phyloP scores from a whole-genome alignment of 116 monocot genomes.

The Dioscorea cayenensis region DNA sequence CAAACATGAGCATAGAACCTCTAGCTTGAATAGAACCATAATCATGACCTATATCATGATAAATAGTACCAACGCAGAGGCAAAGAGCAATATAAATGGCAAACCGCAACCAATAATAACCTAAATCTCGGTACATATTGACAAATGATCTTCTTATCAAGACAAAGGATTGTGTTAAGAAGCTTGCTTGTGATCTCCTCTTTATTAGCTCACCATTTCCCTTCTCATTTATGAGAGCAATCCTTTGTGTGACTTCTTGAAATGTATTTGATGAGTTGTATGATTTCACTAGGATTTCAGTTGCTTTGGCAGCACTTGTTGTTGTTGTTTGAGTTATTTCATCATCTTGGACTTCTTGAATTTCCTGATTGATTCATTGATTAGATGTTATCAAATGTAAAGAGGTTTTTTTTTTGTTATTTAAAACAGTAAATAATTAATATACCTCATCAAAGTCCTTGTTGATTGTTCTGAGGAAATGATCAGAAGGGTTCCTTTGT shows the following conservation, averaged over 20 bases:
- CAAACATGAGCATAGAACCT: slow-evolving; percentile 57
- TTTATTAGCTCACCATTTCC: slow-evolving; percentile 20
- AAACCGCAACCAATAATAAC: slow-evolving; percentile 62
- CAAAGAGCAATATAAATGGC: slow-evolving; percentile 33
- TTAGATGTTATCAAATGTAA: neutral
- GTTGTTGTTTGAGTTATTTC: neutral
- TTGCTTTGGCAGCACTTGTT: slow-evolving; percentile 27
- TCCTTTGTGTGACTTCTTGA: slow-evolving; percentile 13
- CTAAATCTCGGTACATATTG: slow-evolving; percentile 69
- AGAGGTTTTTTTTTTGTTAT: neutral
- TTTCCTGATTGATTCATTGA: slow-evolving; percentile 10
- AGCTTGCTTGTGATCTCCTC: slow-evolving; percentile 40
- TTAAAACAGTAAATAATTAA: too few species aligned
- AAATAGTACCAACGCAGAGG: slow-evolving; percentile 36
- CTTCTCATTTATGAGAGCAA: slow-evolving; percentile 6
- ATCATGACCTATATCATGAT: slow-evolving; percentile 30
- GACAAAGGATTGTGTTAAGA: slow-evolving; percentile 37
- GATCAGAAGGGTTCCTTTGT: slow-evolving; percentile 15
- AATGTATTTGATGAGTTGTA: slow-evolving; percentile 27
- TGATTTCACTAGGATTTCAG: slow-evolving; percentile 42
- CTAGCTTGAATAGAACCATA: slow-evolving; percentile 72
- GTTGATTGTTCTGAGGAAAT: slow-evolving; percentile 13
- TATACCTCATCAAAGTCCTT: slow-evolving; percentile 14
- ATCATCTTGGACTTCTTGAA: slow-evolving; percentile 15
- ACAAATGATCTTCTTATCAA: slow-evolving; percentile 63